Conservation (phyloP, 164 flowering plant genomes). For the Vitis rotundifolia region DNA sequence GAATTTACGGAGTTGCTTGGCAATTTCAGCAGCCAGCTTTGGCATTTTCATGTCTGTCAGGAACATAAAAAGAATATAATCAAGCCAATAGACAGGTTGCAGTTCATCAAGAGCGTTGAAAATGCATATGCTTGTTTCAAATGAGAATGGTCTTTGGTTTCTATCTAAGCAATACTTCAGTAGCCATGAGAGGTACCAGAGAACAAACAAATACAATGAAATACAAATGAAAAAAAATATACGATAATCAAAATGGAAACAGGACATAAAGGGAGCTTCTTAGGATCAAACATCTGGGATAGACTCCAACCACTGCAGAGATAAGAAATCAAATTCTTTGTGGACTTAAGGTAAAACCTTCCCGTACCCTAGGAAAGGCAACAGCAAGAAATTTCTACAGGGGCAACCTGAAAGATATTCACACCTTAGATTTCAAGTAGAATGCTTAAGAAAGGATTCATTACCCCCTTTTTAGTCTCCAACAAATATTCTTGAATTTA, state of each 20-base stretch:
- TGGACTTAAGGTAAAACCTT: neutral
- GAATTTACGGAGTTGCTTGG: conserved; percentile 73
- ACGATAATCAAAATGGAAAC: neutral
- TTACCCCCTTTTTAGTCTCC: neutral
- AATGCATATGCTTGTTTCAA: neutral
- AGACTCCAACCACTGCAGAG: neutral
- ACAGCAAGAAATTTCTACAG: neutral
- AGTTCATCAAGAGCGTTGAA: neutral
- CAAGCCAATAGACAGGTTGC: conserved; percentile 8
- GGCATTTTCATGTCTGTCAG: conserved; percentile 80
- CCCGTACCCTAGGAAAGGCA: no score
- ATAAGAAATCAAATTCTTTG: neutral
- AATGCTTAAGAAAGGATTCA: neutral
- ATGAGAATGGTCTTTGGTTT: neutral
- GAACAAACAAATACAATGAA: no score
- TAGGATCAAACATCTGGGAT: neutral
- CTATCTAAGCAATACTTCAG: neutral
- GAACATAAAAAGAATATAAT: conserved; percentile 2
- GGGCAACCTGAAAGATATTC: neutral
- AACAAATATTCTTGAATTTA: neutral
- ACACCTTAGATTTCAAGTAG: neutral
- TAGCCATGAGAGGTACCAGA: neutral
- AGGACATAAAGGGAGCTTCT: neutral
- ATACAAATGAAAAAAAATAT: neutral
- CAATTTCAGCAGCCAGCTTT: conserved; percentile 84